Conservation (phyloP, 2,329 filamentous ascomycete genomes). For the Mycosphaerelloides madeirae region DNA sequence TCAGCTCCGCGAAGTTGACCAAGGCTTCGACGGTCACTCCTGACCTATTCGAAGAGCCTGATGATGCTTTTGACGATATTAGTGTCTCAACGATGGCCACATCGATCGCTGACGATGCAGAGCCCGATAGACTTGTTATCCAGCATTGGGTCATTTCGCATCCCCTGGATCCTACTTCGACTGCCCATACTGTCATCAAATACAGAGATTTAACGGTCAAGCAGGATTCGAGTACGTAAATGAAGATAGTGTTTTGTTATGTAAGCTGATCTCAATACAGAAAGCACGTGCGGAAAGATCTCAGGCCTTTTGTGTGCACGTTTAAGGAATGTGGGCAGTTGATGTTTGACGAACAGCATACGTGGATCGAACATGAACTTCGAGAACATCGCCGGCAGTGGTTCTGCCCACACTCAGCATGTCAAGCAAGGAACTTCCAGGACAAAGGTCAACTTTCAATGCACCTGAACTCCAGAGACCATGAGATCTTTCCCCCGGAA, state of each 20-base stretch:
- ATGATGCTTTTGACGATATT: slow-evolving; percentile 1
- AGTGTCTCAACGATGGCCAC: not conserved
- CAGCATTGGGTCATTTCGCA: not conserved
- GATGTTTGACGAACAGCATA: slow-evolving; percentile 2
- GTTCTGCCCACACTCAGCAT: slow-evolving; percentile 1
- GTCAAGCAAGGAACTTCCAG: not conserved
- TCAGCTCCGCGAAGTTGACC: no score
- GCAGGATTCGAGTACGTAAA: slow-evolving; percentile 4
- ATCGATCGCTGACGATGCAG: not conserved
- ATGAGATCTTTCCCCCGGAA: not conserved
- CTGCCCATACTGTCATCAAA: slow-evolving; percentile 3
- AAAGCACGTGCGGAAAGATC: slow-evolving; percentile 4
- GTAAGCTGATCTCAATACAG: not conserved
- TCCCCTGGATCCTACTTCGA: not conserved
- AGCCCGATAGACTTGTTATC: not conserved
- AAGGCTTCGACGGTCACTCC: no score
- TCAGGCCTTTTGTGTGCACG: slow-evolving; percentile 5
- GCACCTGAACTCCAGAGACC: not conserved
- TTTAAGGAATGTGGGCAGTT: slow-evolving; percentile 4
- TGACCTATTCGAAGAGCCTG: no score
- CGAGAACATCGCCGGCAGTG: slow-evolving; percentile 5
- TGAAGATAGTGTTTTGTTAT: no score
- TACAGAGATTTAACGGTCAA: slow-evolving; percentile 3
- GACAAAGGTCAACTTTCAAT: not conserved
- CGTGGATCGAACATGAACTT: slow-evolving; percentile 9